These are phyloP conservation scores for Lanmaoa rubissima DNA, from an alignment of 768 basidiomycete genomes.

Conservation along the genomic window DNA sequence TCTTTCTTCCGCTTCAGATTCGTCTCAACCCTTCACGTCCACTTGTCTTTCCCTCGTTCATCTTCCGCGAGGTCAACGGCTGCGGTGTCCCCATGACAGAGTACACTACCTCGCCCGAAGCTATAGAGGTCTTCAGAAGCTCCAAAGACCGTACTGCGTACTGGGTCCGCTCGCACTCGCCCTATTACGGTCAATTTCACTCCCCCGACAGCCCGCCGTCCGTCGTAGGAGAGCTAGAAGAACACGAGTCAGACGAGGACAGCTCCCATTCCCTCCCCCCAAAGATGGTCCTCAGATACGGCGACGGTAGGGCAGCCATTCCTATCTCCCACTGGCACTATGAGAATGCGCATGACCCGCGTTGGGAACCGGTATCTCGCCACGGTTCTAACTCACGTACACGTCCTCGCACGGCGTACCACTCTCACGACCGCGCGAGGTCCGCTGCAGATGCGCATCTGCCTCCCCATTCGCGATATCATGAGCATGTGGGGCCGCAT, in stretches of 20 bases:
- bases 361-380: constrained; percentile 11
- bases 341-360: constrained; percentile 20
- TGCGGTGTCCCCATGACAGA: constrained; percentile 51
- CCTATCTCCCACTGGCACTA: constrained; percentile 53
- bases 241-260: constrained; percentile 39
- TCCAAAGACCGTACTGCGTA: constrained; percentile 60
- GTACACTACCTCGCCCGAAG: constrained; percentile 58
- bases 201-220: constrained; percentile 63
- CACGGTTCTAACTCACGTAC: constrained; percentile 25
- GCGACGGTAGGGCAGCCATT: constrained; percentile 60
- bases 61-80: neutral
- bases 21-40: neutral
- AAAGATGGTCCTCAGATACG: constrained; percentile 68
- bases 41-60: neutral
- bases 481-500: constrained; percentile 16
- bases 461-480: constrained; percentile 31
- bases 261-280: constrained; percentile 56
- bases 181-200: constrained; percentile 37
- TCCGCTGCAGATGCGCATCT: constrained; percentile 35
- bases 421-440: constrained; percentile 38
- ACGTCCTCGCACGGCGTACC: constrained; percentile 31
- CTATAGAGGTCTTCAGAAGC: constrained; percentile 54
- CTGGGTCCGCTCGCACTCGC: constrained; percentile 56
- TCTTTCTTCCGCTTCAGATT: constrained; percentile 5
- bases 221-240: constrained; percentile 38